Evolutionary conservation across 116 monocot species (phyloP).

Genomic region (Phalaenopsis hybrid): DNA sequence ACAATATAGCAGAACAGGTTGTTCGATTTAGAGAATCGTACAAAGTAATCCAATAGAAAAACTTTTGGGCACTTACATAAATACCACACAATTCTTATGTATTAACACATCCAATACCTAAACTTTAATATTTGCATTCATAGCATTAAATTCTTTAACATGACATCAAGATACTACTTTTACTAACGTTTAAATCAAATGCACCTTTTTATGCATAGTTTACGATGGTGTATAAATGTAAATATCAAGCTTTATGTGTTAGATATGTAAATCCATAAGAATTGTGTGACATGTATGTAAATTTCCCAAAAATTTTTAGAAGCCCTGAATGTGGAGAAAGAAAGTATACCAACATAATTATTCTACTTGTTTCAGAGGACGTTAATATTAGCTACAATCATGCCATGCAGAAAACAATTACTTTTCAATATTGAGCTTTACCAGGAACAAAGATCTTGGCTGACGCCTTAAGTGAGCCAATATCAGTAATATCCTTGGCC

Average conservation of each 20-base stretch:
- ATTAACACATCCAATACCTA: too few species aligned
- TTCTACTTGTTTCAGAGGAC: neutral
- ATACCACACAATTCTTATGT: too few species aligned
- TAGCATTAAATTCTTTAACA: too few species aligned
- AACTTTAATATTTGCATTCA: too few species aligned
- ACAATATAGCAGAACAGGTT: neutral
- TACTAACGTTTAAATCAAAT: too few species aligned
- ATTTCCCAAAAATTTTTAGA: neutral
- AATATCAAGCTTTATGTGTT: too few species aligned
- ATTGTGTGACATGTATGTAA: too few species aligned
- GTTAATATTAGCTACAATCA: neutral
- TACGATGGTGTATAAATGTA: too few species aligned
- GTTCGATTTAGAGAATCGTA: neutral
- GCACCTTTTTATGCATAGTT: too few species aligned
- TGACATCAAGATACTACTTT: too few species aligned
- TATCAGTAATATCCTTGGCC: constrained; percentile 85
- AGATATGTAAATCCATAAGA: too few species aligned
- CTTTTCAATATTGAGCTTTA: constrained; percentile 10
- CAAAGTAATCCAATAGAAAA: neutral
- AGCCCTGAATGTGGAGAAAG: neutral
- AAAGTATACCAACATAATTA: neutral
- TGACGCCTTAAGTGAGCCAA: constrained; percentile 79
- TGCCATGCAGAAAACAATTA: neutral
- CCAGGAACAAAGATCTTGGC: constrained; percentile 90
- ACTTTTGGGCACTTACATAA: neutral